Base-by-base conservation (phyloP, 176 grass and related monocot genomes). In the Coix lacrymajobi region DNA sequence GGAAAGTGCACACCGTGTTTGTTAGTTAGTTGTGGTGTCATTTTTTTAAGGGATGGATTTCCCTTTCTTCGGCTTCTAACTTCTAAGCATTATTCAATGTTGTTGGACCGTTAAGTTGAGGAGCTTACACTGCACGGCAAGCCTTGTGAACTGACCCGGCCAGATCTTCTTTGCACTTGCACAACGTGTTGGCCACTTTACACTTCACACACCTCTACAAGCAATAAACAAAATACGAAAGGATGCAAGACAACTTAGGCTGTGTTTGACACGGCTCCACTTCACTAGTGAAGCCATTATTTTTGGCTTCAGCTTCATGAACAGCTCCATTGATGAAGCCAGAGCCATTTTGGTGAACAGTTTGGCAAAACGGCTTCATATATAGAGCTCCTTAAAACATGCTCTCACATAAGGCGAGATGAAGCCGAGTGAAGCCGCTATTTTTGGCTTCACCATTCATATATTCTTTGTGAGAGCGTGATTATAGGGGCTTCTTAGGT, bases 1-100 rank as follows among this genome's bases (percentile, higher is more conserved):
- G 81, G 8, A 83, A 83, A 83, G n/a, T 38, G 4, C 8, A 6
- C 8, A 10, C 52, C 22, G 1, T 24, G 22, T 0, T n/a, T n/a
- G 19, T n/a, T 41, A 22, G 83, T 71, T 79, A n/a, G 84, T 72
- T 72, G 66, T 24, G 8, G n/a, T 31, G 75, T 71, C 83, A 39
- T 7, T 52, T 72, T 58, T 39, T 39, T 22, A 19, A 49, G 3
- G 34, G 48, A 25, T 34, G 65, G 74, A 25, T 20, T 9, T 61
- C 63, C 13, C 73, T 69, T 44, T 85, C 82, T 31, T 76, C 29
- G 31, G 72, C 48, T 77, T 58, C 34, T 1, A 60, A 69, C 48
- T 77, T 58, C 34, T 1, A 60, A 69, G 63, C 41, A 63, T 83
- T 49, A 37, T 76, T 76, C 15, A 52, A 67, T 52, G 30, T 44